Percentiles rank a stretch among this genome's conserved stretches.
These are phyloP conservation scores for Colletotrichum endophyticum DNA, from an alignment of 2,329 filamentous ascomycete genomes.

Conservation along the genomic window DNA sequence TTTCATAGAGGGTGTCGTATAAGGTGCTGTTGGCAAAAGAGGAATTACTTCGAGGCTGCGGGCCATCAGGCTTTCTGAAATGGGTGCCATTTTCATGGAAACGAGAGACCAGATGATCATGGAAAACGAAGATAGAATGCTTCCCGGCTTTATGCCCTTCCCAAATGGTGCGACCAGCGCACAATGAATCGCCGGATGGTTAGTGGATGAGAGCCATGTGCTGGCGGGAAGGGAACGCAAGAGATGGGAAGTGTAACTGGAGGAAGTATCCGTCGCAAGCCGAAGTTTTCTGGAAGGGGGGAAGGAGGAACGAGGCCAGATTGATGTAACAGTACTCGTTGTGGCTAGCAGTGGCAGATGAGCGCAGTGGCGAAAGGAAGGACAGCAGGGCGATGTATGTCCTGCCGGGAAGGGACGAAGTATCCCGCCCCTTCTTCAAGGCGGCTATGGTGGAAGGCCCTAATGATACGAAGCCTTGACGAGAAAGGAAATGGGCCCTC, in stretches of 20 bases:
- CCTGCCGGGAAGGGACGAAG: background rate
- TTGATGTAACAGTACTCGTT: background rate
- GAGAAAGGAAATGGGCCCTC: background rate
- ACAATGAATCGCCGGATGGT: background rate
- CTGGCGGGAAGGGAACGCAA: background rate
- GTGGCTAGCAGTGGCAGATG: background rate
- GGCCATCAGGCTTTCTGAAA: background rate
- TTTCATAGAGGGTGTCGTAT: conserved; percentile 29
- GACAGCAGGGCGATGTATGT: background rate
- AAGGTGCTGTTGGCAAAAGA: conserved; percentile 9
- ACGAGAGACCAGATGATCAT: background rate
- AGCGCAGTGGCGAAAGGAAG: background rate
- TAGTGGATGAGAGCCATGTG: background rate
- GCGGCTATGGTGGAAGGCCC: background rate
- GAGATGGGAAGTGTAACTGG: background rate
- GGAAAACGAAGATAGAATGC: background rate
- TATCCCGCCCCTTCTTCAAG: background rate
- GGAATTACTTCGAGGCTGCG: background rate
- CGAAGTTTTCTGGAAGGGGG: background rate
- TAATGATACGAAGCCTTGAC: background rate
- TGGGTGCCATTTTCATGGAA: background rate
- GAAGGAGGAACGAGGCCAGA: background rate
- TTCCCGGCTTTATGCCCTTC: background rate
- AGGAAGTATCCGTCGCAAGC: background rate
- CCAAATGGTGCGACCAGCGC: background rate